Base-by-base conservation (phyloP, 768 basidiomycete species). In the Suillus subluteus region DNA sequence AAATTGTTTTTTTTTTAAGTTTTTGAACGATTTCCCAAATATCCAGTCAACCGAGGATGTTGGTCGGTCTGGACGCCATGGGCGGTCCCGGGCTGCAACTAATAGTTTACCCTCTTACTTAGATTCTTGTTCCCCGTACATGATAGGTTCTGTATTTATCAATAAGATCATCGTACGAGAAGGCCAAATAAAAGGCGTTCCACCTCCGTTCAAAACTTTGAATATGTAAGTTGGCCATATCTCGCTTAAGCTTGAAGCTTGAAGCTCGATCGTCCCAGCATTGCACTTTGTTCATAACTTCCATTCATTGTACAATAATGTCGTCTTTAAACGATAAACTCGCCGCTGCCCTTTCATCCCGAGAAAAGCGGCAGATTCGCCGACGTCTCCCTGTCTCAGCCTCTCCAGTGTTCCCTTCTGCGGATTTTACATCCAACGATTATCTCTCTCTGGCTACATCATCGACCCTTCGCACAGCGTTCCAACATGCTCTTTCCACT, bases 351-450 rank as follows among this genome's bases (percentile, higher is more conserved):
- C 84, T 94, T 46, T 67, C 77, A 2, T 90, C 91, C 26, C 86
- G 94, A 52, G 86, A 89, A 18, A 76, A 83, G 40, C 85, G 91
- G n/a, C 75, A 80, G 67, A 92, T 93, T 73, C 83, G 88, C n/a
- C 86, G 92, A 48, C 81, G 84, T 30, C 86, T 95, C 2, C 91
- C 92, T 6, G 75, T 84, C 41, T 76, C 79, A 7, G 76, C 80
- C 6, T 70, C 76, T 23, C 59, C 77, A 16, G 68, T 72, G 58
- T 73, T 64, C 68, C 82, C 69, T 6, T 67, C 68, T 30, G 79
- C 84, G 63, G 92, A 95, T 73, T 94, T 95, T 76, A 91, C 85
- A n/a, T 92, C 94, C 3, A 98, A 97, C 77, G 95, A 98, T 78
- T 98, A 96, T 78, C 90, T 98, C 63, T 95, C 94, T 0, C 83